Evolutionary conservation across 768 basidiomycete species (phyloP).

Genomic region (Mycena kentingensis): DNA sequence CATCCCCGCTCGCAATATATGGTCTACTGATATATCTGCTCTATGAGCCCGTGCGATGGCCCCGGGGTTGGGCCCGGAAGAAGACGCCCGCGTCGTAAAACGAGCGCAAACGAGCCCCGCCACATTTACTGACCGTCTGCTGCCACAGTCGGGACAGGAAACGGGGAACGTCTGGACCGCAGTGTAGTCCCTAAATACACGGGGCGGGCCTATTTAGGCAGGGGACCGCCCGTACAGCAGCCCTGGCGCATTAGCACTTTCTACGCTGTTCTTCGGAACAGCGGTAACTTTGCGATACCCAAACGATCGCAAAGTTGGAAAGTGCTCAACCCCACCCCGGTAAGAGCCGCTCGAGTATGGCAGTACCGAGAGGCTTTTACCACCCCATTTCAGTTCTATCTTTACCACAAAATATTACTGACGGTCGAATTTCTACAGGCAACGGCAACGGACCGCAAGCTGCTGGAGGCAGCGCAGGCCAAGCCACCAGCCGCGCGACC

Average conservation of each 20-base stretch:
- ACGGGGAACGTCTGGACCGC: background rate
- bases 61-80: background rate
- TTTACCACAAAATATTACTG: background rate
- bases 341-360: background rate
- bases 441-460: background rate
- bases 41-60: background rate
- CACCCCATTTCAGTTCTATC: background rate
- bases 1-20: background rate
- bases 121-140: background rate
- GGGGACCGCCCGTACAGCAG: background rate
- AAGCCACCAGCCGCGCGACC: too few species aligned
- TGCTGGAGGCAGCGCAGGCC: background rate
- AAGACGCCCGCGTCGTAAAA: background rate
- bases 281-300: too few species aligned
- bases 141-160: conserved; percentile 1
- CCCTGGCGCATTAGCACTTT: background rate
- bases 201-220: background rate
- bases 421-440: background rate
- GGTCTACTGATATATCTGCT: background rate
- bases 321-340: background rate
- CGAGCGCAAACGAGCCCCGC: background rate
- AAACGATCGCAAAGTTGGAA: background rate
- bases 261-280: background rate
- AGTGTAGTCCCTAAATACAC: background rate
- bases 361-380: background rate